A percentile compares a stretch with the other conserved stretches of the same genome.
Evolutionary conservation across 805 yeast species (phyloP).

Genomic region (Wickerhamiella hasegawae): DNA sequence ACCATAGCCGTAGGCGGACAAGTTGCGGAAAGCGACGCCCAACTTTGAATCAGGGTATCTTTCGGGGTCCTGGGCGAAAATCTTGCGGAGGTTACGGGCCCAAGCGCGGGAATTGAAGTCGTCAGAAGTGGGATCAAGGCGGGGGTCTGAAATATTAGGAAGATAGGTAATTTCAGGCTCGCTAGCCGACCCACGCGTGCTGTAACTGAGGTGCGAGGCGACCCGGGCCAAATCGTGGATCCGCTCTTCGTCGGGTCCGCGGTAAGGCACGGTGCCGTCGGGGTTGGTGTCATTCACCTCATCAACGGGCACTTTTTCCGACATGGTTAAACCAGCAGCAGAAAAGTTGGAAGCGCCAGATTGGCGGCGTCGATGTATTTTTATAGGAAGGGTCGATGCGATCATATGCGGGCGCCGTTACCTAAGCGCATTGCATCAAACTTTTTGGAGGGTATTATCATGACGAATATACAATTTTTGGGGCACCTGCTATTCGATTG

Average conservation of each 20-base stretch:
- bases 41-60: constrained; percentile 43
- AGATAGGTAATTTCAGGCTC: constrained; percentile 14
- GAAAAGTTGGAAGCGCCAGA: too few species aligned
- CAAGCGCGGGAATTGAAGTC: constrained; percentile 43
- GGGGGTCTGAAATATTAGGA: constrained; percentile 23
- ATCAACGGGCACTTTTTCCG: not conserved
- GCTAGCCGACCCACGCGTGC: not conserved
- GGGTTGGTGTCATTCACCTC: not conserved
- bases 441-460: too few species aligned
- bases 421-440: too few species aligned
- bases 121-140: constrained; percentile 42
- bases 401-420: too few species aligned
- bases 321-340: too few species aligned
- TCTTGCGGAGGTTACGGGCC: constrained; percentile 41
- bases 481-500: too few species aligned
- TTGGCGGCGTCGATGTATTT: too few species aligned
- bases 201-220: not conserved
- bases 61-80: constrained; percentile 41
- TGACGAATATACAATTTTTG: too few species aligned
- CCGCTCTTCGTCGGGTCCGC: not conserved
- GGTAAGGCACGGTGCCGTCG: not conserved
- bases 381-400: too few species aligned
- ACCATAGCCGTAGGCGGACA: constrained; percentile 49
- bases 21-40: constrained; percentile 41
- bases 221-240: not conserved